A percentile compares a stretch with the other conserved stretches of the same genome.
Conservation (phyloP, 768 basidiomycete genomes). For the Lyophyllum decastes region DNA sequence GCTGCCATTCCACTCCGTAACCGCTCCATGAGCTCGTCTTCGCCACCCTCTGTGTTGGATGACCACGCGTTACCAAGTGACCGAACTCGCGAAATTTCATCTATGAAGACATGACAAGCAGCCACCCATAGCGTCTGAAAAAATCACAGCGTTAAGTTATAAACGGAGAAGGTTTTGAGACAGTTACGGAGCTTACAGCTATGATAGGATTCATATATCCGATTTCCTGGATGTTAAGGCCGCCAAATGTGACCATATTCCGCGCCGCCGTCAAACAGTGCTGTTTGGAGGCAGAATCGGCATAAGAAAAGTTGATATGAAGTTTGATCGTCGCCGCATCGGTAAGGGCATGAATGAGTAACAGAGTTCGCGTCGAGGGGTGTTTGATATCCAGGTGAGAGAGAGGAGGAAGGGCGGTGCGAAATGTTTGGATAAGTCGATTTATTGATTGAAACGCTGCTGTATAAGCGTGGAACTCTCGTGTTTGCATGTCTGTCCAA, state of each 20-base stretch:
- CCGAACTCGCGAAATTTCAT: slow-evolving; percentile 45
- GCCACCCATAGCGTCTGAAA: slow-evolving; percentile 46
- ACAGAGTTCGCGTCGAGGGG: slow-evolving; percentile 34
- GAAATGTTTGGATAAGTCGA: slow-evolving; percentile 44
- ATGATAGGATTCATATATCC: slow-evolving; percentile 49
- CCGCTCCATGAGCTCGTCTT: slow-evolving; percentile 43
- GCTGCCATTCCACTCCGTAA: slow-evolving; percentile 41
- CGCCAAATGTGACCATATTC: slow-evolving; percentile 41
- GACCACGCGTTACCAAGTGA: slow-evolving; percentile 33
- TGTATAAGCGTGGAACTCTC: slow-evolving; percentile 44
- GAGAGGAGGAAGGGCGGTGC: slow-evolving; percentile 33
- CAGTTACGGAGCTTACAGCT: slow-evolving; percentile 40
- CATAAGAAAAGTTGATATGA: slow-evolving; percentile 47
- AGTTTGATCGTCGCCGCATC: slow-evolving; percentile 54
- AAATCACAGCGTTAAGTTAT: slow-evolving; percentile 4
- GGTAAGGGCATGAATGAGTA: slow-evolving; percentile 49
- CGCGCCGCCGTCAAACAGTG: slow-evolving; percentile 44
- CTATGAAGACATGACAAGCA: slow-evolving; percentile 47
- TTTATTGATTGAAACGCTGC: slow-evolving; percentile 47
- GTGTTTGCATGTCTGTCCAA: slow-evolving; percentile 37
- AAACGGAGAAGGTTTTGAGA: slow-evolving; percentile 9
- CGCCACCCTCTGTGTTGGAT: slow-evolving; percentile 25
- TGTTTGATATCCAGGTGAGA: slow-evolving; percentile 32
- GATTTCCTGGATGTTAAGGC: slow-evolving; percentile 38
- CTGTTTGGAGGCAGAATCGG: slow-evolving; percentile 41